Evolutionary conservation across 208 protist genomes (phyloP).

Genomic region (Trypanosoma avium): DNA sequence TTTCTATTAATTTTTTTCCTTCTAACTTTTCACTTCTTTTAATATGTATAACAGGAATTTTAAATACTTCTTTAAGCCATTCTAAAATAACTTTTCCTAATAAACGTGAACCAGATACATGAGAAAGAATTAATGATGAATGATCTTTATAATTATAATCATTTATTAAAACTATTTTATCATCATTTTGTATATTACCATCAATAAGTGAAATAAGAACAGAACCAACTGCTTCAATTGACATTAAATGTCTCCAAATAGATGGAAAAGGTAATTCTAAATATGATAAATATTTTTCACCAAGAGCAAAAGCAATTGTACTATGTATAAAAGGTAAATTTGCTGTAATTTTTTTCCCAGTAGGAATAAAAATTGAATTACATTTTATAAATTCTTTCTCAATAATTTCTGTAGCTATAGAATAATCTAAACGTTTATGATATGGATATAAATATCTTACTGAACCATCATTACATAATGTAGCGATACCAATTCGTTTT

Average conservation of each 20-base stretch:
- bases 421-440: slow-evolving; percentile 6
- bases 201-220: slow-evolving; percentile 48
- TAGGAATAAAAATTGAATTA: slow-evolving; percentile 13
- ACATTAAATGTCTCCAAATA: slow-evolving; percentile 57
- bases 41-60: neutral
- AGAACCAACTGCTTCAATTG: slow-evolving; percentile 54
- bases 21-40: neutral
- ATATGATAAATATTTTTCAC: slow-evolving; percentile 12
- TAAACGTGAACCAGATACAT: neutral
- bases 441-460: slow-evolving; percentile 20
- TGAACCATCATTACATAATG: slow-evolving; percentile 31
- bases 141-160: neutral
- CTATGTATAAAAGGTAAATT: slow-evolving; percentile 30
- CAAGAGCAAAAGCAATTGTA: slow-evolving; percentile 12
- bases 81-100: slow-evolving; percentile 10
- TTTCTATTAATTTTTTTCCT: neutral
- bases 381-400: slow-evolving; percentile 13
- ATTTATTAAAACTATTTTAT: slow-evolving; percentile 6
- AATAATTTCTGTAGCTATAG: neutral
- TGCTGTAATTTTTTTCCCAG: slow-evolving; percentile 5
- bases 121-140: neutral
- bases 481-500: slow-evolving; percentile 40
- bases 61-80: slow-evolving; percentile 6
- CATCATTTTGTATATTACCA: slow-evolving; percentile 18
- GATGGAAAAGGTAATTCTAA: slow-evolving; percentile 17